These are phyloP conservation scores for Stachybotrys chlorohalonatus DNA, from an alignment of 2,329 filamentous ascomycete genomes.

Conservation along the genomic window DNA sequence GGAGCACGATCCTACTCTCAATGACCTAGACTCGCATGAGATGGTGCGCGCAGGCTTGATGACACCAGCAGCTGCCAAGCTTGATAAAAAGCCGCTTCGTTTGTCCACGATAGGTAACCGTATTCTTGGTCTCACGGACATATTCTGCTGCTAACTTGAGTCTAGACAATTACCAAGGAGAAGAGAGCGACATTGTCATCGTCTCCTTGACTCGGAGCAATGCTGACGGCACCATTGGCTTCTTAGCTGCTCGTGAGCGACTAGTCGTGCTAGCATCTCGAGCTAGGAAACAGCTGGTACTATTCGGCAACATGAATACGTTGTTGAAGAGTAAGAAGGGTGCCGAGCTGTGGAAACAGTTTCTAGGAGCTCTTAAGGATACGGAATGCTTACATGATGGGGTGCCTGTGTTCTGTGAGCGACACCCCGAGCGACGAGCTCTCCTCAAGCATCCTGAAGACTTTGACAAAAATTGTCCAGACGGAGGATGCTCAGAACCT, in stretches of 20 bases:
- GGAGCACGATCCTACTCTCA: slow-evolving; percentile 56
- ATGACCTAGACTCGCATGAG: slow-evolving; percentile 58
- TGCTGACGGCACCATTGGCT: slow-evolving; percentile 53
- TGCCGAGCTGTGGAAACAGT: slow-evolving; percentile 39
- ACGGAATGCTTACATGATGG: slow-evolving; percentile 48
- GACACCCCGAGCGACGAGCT: slow-evolving; percentile 41
- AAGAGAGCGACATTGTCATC: slow-evolving; percentile 66
- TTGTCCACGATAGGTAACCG: slow-evolving; percentile 59
- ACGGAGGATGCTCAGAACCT: slow-evolving; percentile 57
- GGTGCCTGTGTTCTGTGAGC: slow-evolving; percentile 49
- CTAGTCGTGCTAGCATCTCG: slow-evolving; percentile 63
- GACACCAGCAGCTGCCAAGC: slow-evolving; percentile 38
- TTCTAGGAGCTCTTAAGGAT: slow-evolving; percentile 46
- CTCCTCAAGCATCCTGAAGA: slow-evolving; percentile 41
- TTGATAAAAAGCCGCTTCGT: slow-evolving; percentile 42
- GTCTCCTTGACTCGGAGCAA: slow-evolving; percentile 62
- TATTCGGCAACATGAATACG: slow-evolving; percentile 61
- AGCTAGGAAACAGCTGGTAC: slow-evolving; percentile 55
- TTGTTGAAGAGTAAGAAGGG: slow-evolving; percentile 45
- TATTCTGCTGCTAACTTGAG: not conserved
- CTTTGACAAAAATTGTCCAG: slow-evolving; percentile 54
- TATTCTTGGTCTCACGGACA: slow-evolving; percentile 13
- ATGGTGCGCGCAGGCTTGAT: slow-evolving; percentile 50
- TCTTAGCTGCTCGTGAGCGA: slow-evolving; percentile 56
- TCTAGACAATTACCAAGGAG: slow-evolving; percentile 69